These are phyloP conservation scores for Curvularia spicifera DNA, from an alignment of 2,329 filamentous ascomycete species.

Conservation along the genomic window DNA sequence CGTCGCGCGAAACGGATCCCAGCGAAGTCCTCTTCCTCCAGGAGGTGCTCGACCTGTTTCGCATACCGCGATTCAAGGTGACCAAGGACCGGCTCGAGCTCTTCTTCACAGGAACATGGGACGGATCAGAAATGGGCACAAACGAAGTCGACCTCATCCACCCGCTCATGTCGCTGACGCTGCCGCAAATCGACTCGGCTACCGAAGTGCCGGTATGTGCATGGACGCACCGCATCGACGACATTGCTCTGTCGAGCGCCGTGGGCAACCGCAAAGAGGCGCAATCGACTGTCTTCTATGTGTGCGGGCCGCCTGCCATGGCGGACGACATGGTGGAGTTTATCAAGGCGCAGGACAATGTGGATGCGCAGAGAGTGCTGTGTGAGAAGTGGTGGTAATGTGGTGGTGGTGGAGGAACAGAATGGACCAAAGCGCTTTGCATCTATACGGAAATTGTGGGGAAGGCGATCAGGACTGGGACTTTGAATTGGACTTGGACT, in stretches of 20 bases:
- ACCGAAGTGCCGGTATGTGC: constrained; percentile 41
- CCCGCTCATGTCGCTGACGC: constrained; percentile 42
- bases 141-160: constrained; percentile 38
- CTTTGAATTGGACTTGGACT: neutral
- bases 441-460: constrained; percentile 5
- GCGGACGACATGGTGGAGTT: constrained; percentile 55
- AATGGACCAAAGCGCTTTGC: neutral
- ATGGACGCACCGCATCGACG: constrained; percentile 44
- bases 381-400: constrained; percentile 60
- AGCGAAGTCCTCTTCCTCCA: constrained; percentile 47
- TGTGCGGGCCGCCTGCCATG: constrained; percentile 58
- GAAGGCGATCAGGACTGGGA: constrained; percentile 1
- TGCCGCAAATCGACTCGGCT: constrained; percentile 37
- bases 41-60: constrained; percentile 42
- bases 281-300: constrained; percentile 52
- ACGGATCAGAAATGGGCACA: constrained; percentile 34
- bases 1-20: constrained; percentile 37
- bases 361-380: constrained; percentile 50
- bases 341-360: constrained; percentile 47
- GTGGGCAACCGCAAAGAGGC: constrained; percentile 48
- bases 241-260: constrained; percentile 50
- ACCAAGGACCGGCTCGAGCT: constrained; percentile 44
- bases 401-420: constrained; percentile 39
- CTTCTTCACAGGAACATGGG: constrained; percentile 47
- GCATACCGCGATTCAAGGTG: constrained; percentile 33